Evolutionary conservation across 305 asterid genomes (phyloP).

Genomic region (Nicotiana rustica): DNA sequence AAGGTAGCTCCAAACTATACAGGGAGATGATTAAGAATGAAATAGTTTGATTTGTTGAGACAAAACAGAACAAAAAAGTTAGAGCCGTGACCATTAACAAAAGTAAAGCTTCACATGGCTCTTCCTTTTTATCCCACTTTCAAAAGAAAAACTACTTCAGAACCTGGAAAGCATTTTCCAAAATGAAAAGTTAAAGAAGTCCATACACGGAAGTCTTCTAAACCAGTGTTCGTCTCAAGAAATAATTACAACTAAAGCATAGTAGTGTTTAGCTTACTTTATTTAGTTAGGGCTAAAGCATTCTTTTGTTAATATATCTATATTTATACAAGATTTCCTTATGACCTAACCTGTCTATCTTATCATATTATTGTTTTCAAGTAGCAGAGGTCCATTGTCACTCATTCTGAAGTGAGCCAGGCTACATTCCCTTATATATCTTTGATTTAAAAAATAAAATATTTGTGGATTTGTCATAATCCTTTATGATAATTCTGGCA

Average conservation of each 20-base stretch:
- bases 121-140: constrained; percentile 7
- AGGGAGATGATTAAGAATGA: not conserved
- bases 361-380: constrained; percentile 24
- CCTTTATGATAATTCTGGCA: constrained; percentile 20
- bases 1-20: constrained; percentile 19
- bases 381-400: constrained; percentile 11
- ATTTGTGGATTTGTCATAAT: constrained; percentile 26
- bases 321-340: not conserved
- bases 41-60: not conserved
- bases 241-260: constrained; percentile 13
- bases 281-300: constrained; percentile 4
- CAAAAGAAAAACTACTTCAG: not conserved
- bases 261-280: not conserved
- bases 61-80: not conserved
- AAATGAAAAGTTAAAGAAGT: not conserved
- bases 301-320: not conserved
- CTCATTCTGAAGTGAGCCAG: constrained; percentile 32
- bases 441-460: not conserved
- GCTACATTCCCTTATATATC: not conserved
- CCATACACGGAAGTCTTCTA: not conserved
- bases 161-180: not conserved
- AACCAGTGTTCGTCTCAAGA: not conserved
- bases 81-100: not conserved
- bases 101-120: constrained; percentile 15
- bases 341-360: not conserved